Conservation (phyloP, 129 eudicot genomes). For the Kitagawia praeruptora region DNA sequence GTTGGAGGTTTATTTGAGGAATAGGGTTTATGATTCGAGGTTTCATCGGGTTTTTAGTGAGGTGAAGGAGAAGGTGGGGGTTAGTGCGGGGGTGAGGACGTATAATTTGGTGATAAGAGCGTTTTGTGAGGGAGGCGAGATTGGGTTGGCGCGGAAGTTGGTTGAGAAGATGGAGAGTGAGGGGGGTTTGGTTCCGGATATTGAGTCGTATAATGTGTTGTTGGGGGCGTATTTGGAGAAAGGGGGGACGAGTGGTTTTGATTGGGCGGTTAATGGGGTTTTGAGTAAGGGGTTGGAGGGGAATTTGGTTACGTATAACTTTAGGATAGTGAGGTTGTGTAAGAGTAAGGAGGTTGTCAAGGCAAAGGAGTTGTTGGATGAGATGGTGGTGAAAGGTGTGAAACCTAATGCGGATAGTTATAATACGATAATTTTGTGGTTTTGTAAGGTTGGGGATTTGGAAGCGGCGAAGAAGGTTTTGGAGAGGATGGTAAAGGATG, state of each 20-base stretch:
- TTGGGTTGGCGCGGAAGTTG: constrained; percentile 31
- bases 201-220: constrained; percentile 32
- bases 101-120: constrained; percentile 30
- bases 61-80: constrained; percentile 12
- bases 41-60: constrained; percentile 20
- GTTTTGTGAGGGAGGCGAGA: constrained; percentile 20
- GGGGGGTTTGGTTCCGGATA: constrained; percentile 24
- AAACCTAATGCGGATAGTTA: constrained; percentile 36
- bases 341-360: constrained; percentile 31
- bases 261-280: constrained; percentile 30
- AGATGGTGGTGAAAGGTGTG: constrained; percentile 34
- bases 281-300: constrained; percentile 27
- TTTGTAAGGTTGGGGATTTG: constrained; percentile 46
- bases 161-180: constrained; percentile 29
- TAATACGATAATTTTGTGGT: constrained; percentile 29
- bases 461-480: constrained; percentile 38
- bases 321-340: constrained; percentile 36
- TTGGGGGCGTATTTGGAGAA: constrained; percentile 29
- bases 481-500: constrained; percentile 39
- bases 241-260: constrained; percentile 31
- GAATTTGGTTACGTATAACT: constrained; percentile 36
- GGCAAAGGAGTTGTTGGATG: constrained; percentile 44
- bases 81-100: constrained; percentile 32
- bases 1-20: constrained; percentile 32
- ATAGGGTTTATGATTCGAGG: constrained; percentile 25